These are phyloP conservation scores for Uronychia binucleata DNA, from an alignment of 73 alveolate genomes.

Conservation along the genomic window DNA sequence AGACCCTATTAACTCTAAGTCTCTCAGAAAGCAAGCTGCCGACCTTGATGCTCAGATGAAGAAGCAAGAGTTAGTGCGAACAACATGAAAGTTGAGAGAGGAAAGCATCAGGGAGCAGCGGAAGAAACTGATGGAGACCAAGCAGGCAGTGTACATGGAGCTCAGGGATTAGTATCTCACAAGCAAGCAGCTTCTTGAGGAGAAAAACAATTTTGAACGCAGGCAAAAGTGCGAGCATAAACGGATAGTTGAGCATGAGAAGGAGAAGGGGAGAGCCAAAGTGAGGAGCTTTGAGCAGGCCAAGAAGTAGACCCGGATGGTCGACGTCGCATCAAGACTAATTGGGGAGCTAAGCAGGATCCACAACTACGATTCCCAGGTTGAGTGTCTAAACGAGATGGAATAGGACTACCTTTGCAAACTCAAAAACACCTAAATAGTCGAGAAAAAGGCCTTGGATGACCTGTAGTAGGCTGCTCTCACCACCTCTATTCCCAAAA, in stretches of 20 bases:
- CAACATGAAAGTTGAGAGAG: background rate
- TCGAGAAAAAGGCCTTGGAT: background rate
- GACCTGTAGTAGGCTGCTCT: background rate
- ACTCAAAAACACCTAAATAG: background rate
- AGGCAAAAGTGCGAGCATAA: background rate
- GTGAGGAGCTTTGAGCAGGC: background rate
- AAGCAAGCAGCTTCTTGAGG: background rate
- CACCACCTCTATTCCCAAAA: background rate
- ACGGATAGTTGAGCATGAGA: background rate
- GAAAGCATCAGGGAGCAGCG: background rate
- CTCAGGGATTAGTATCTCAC: background rate
- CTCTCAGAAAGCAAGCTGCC: background rate
- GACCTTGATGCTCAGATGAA: background rate
- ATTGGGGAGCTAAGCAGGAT: background rate
- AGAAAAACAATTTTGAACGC: background rate
- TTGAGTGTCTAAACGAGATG: background rate
- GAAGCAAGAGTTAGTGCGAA: background rate
- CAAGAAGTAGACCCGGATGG: background rate
- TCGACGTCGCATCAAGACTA: background rate
- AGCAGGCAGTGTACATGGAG: background rate
- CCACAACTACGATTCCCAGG: background rate
- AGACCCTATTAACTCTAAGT: no score
- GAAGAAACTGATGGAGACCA: background rate
- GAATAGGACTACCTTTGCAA: background rate
- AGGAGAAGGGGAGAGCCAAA: background rate